These are phyloP conservation scores for Stereum hirsutum DNA, from an alignment of 1,284 basidiomycete species.

Conservation along the genomic window DNA sequence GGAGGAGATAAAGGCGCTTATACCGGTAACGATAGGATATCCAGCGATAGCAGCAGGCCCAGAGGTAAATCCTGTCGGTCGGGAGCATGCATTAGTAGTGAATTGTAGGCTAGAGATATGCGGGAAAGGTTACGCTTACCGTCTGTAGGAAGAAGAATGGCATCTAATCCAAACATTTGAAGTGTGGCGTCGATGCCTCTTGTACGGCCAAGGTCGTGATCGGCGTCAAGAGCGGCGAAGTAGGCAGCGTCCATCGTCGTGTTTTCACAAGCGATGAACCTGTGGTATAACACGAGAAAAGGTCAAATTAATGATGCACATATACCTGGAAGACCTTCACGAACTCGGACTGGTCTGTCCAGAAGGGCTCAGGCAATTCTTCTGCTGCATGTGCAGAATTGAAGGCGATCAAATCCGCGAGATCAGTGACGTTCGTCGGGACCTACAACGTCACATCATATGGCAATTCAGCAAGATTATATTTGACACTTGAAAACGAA, in stretches of 20 bases:
- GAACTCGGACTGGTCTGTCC: conserved; percentile 36
- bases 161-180: conserved; percentile 41
- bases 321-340: conserved; percentile 3
- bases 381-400: conserved; percentile 37
- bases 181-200: conserved; percentile 52
- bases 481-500: neutral
- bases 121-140: conserved; percentile 35
- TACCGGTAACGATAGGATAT: conserved; percentile 51
- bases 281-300: conserved; percentile 11
- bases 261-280: conserved; percentile 38
- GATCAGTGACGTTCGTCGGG: conserved; percentile 42
- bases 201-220: conserved; percentile 42
- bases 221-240: conserved; percentile 37
- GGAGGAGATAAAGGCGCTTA: conserved; percentile 3
- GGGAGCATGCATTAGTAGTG: neutral
- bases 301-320: conserved; percentile 3
- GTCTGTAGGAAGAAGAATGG: conserved; percentile 44
- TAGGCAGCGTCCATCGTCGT: conserved; percentile 37
- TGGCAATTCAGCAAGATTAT: neutral
- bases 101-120: neutral
- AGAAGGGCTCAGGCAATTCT: conserved; percentile 38
- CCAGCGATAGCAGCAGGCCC: conserved; percentile 38
- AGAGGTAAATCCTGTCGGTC: conserved; percentile 5
- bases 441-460: conserved; percentile 21
- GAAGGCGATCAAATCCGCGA: conserved; percentile 49